Conservation (phyloP, 768 basidiomycete species). For the Collybia sordida region DNA sequence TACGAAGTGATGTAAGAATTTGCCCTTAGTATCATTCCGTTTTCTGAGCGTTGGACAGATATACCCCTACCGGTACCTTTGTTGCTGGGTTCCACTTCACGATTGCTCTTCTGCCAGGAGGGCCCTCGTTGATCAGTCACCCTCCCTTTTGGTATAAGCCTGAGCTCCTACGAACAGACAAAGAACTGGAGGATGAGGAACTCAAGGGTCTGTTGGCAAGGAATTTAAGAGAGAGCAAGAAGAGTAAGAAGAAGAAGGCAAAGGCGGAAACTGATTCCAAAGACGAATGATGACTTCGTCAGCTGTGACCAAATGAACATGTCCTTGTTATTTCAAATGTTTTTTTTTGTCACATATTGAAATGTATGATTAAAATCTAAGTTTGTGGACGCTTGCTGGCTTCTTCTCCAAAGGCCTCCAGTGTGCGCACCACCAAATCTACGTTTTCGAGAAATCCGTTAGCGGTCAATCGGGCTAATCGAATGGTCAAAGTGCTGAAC, state of each 20-base stretch:
- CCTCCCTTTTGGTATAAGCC: slow-evolving; percentile 92
- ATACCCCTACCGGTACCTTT: slow-evolving; percentile 78
- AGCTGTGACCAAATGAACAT: no score
- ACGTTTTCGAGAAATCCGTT: slow-evolving; percentile 91
- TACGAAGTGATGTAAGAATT: slow-evolving; percentile 87
- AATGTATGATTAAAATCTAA: slow-evolving; percentile 4
- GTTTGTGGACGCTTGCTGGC: slow-evolving; percentile 35
- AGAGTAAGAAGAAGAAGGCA: slow-evolving; percentile 85
- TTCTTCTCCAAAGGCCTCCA: slow-evolving; percentile 77
- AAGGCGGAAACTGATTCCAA: slow-evolving; percentile 51
- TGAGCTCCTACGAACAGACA: slow-evolving; percentile 86
- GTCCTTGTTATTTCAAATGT: no score
- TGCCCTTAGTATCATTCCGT: neutral
- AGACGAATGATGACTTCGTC: slow-evolving; percentile 19
- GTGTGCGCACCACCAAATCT: slow-evolving; percentile 80
- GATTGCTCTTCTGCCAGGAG: slow-evolving; percentile 86
- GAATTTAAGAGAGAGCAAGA: slow-evolving; percentile 86
- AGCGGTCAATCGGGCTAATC: slow-evolving; percentile 78
- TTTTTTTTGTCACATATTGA: no score
- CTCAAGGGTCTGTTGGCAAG: slow-evolving; percentile 76
- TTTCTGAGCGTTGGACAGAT: slow-evolving; percentile 39
- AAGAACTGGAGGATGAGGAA: slow-evolving; percentile 86
- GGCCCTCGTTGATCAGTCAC: slow-evolving; percentile 84
- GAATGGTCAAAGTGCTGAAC: slow-evolving; percentile 77
- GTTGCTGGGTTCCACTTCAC: slow-evolving; percentile 98